Evolutionary conservation across 495 filamentous ascomycete species (phyloP), one percentile per base, ranked within the genome.

Genomic region (Cryomyces minteri): DNA sequence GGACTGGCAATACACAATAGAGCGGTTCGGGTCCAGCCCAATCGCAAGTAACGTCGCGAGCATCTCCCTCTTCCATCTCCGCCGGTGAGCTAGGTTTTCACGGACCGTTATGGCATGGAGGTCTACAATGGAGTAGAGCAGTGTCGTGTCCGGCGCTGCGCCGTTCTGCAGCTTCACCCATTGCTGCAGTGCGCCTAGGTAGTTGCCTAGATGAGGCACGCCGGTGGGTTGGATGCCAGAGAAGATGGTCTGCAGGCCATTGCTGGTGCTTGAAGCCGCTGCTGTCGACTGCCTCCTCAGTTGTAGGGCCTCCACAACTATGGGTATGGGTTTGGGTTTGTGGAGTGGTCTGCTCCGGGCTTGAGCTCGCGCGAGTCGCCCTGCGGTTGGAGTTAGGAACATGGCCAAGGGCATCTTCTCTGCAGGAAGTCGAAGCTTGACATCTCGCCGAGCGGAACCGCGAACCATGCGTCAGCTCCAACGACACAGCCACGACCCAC

Each of bases 151-250:
- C 11, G 65, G 50, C 0, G 59, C 46, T 0, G 77, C 64, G 11
- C 67, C 60, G 55, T 88, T 68, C 52, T 95, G 87, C 5, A 95
- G 63, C 47, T 68, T 65, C 33, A 79, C 78, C 90, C 90, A 98
- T 67, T 82, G 73, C 31, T 73, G 71, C 44, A 98, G 64, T n/a
- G 90, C 92, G 9, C 90, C 90, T 6, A 95, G 70, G 58, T 96
- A 96, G 62, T 98, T 98, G 10, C 90, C 90, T 32, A 98, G 67
- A 58, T 96, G 92, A n/a, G 90, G 92, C 7, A 93, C 64, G 4
- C 88, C 90, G 5, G 90, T 96, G 12, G 90, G 92, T 55, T 98
- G 90, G 50, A 98, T 96, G 31, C 86, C 90, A 7, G 92, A 96
- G 68, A 96, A 96, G 49, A 98, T 68, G 31, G 78, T 63, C 39